These are phyloP conservation scores for Pseudogymnoascus sp. DNA, from an alignment of 2,329 filamentous ascomycete genomes.

Conservation along the genomic window DNA sequence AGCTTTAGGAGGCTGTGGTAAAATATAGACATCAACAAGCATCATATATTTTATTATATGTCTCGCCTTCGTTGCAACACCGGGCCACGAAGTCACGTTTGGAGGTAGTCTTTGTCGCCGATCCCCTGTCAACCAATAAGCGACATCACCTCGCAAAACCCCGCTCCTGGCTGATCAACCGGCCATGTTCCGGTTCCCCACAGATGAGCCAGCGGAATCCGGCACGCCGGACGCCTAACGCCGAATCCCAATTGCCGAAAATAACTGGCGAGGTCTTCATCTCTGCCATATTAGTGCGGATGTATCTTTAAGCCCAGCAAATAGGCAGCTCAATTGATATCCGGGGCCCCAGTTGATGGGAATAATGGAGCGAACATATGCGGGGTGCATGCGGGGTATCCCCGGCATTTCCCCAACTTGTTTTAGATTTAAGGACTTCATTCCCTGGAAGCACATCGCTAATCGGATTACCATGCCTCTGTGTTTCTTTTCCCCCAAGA, in stretches of 20 bases:
- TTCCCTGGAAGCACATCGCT: background rate
- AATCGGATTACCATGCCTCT: background rate
- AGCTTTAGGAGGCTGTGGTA: background rate
- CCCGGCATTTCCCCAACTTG: background rate
- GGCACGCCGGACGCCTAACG: background rate
- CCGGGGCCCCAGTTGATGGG: background rate
- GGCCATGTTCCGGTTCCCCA: background rate
- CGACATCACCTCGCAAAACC: background rate
- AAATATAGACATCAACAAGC: background rate
- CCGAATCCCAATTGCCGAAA: background rate
- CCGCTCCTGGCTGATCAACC: background rate
- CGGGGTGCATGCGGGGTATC: background rate
- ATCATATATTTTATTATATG: background rate
- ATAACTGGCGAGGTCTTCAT: background rate
- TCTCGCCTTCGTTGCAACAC: background rate
- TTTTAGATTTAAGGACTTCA: background rate
- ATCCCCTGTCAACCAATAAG: background rate
- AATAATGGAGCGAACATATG: background rate
- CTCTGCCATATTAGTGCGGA: background rate
- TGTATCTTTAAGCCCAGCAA: background rate
- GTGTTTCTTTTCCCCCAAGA: background rate
- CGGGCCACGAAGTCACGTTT: background rate
- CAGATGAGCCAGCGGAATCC: background rate
- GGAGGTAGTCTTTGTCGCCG: background rate
- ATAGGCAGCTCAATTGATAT: background rate